A percentile compares a stretch with the other conserved stretches of the same genome.
These are phyloP conservation scores for Leishmania lainsoni DNA, from an alignment of 208 protist species.

Conservation along the genomic window DNA sequence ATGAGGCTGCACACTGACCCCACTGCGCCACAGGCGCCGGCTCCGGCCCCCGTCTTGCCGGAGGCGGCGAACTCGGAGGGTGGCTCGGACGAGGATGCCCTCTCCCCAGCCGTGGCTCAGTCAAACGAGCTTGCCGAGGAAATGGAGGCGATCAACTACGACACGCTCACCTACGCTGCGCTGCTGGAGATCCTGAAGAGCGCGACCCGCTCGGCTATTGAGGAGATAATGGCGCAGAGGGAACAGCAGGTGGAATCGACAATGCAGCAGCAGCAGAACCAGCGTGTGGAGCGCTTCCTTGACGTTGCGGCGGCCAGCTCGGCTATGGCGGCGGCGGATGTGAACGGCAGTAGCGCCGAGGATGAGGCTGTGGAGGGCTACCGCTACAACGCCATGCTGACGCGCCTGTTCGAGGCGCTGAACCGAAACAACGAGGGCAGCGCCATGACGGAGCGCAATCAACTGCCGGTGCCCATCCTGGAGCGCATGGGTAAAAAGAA, in stretches of 20 bases:
- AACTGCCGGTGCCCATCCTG: slow-evolving; percentile 80
- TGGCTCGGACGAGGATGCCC: slow-evolving; percentile 6
- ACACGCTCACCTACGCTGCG: slow-evolving; percentile 57
- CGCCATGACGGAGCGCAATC: slow-evolving; percentile 70
- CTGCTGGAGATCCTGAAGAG: slow-evolving; percentile 49
- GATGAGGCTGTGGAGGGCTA: slow-evolving; percentile 50
- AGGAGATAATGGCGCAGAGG: slow-evolving; percentile 57
- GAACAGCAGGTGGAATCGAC: slow-evolving; percentile 39
- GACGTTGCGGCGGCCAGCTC: slow-evolving; percentile 31
- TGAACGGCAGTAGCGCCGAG: slow-evolving; percentile 22
- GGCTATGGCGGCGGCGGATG: not conserved
- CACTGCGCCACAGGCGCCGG: not conserved
- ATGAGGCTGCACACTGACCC: slow-evolving; percentile 1
- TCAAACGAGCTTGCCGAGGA: slow-evolving; percentile 26
- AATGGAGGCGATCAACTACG: slow-evolving; percentile 59
- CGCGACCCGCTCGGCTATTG: slow-evolving; percentile 44
- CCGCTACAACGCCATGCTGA: slow-evolving; percentile 76
- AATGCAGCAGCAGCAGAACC: slow-evolving; percentile 39
- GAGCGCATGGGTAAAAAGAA: slow-evolving; percentile 92
- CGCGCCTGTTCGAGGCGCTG: slow-evolving; percentile 63
- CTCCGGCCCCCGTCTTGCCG: not conserved
- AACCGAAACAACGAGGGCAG: slow-evolving; percentile 74
- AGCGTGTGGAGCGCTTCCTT: slow-evolving; percentile 61
- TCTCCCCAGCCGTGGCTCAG: not conserved
- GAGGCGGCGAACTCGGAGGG: slow-evolving; percentile 1